Evolutionary conservation across 495 filamentous ascomycete genomes (phyloP).

Genomic region (Neurospora sp.): DNA sequence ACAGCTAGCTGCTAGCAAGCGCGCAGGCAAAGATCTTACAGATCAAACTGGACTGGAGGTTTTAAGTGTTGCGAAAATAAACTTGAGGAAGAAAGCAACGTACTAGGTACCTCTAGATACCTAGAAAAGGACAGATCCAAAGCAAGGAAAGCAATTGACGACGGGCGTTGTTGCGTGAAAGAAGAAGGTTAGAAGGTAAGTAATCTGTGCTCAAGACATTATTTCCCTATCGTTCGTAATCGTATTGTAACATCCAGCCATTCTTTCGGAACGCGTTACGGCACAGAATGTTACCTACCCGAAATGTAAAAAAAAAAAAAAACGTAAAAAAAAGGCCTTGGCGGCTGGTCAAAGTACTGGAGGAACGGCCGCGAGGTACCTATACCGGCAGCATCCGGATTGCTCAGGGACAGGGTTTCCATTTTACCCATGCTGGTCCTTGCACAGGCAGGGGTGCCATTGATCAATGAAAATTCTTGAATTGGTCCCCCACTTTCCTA

Average conservation of each 20-base stretch:
- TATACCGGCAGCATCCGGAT: neutral
- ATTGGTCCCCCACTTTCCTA: neutral
- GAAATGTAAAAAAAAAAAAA: neutral
- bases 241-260: neutral
- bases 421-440: too few species aligned
- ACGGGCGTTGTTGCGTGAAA: neutral
- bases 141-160: neutral
- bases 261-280: neutral
- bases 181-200: neutral
- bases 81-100: neutral
- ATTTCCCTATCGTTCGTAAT: neutral
- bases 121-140: neutral
- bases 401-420: neutral
- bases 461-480: neutral
- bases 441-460: rapidly evolving
- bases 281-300: neutral
- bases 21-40: too few species aligned
- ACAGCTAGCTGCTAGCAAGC: too few species aligned
- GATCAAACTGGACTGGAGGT: too few species aligned
- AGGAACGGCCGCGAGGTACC: too few species aligned
- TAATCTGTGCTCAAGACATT: neutral
- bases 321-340: rapidly evolving
- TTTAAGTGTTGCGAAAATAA: neutral
- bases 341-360: too few species aligned
- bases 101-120: neutral